Conservation (phyloP, 2,329 filamentous ascomycete species). For the Dothideomycetes sp. region DNA sequence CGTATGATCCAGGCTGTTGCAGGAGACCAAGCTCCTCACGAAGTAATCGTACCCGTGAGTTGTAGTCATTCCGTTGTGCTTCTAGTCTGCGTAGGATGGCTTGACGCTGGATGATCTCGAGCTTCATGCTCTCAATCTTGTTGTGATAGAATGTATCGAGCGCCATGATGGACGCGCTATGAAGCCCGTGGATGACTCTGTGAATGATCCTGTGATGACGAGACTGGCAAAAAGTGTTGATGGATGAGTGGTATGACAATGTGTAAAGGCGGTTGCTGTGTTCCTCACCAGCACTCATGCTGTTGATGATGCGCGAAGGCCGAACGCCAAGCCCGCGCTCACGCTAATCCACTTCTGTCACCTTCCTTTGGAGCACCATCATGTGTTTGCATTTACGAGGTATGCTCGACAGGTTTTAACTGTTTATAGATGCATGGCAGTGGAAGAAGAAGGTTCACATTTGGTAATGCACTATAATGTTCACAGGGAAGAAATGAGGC, state of each 20-base stretch:
- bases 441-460: too few relatives aligned
- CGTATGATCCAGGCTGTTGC: slow-evolving; percentile 95
- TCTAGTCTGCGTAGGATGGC: slow-evolving; percentile 88
- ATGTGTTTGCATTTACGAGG: too few relatives aligned
- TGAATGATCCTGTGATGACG: not conserved
- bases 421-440: too few relatives aligned
- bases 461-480: too few relatives aligned
- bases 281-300: not conserved
- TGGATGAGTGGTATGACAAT: not conserved
- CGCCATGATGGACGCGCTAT: slow-evolving; percentile 59
- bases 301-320: not conserved
- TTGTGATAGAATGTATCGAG: slow-evolving; percentile 99
- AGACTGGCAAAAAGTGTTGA: not conserved
- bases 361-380: too few relatives aligned
- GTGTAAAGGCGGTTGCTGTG: not conserved
- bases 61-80: slow-evolving; percentile 98
- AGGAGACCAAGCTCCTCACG: slow-evolving; percentile 91
- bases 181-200: not conserved
- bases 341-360: too few relatives aligned
- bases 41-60: slow-evolving; percentile 88
- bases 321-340: not conserved
- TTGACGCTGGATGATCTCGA: slow-evolving; percentile 98
- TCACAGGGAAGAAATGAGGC: not conserved
- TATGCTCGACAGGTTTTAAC: too few relatives aligned
- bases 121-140: slow-evolving; percentile 99